These are phyloP conservation scores for Blepharisma undulans DNA, from an alignment of 169 alveolate genomes.

Conservation along the genomic window DNA sequence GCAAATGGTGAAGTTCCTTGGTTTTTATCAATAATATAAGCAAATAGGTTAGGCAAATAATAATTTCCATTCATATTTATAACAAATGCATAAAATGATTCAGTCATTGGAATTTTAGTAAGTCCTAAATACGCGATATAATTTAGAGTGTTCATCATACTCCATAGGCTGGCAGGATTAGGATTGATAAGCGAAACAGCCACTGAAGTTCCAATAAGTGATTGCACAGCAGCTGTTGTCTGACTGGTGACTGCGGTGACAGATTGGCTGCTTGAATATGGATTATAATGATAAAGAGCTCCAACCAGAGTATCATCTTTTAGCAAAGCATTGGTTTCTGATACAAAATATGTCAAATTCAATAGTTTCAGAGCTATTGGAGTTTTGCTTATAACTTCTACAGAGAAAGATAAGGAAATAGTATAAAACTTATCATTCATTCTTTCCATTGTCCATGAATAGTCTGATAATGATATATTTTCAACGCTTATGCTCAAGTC, in stretches of 20 bases:
- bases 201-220: not conserved
- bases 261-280: not conserved
- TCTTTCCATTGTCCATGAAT: not conserved
- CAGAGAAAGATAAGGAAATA: not conserved
- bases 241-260: not conserved
- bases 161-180: conserved; percentile 26
- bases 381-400: not conserved
- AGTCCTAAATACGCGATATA: not conserved
- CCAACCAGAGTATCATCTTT: not conserved
- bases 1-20: not conserved
- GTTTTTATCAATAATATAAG: not conserved
- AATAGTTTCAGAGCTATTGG: not conserved
- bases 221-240: not conserved
- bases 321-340: not conserved
- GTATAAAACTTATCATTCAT: no score
- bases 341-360: not conserved
- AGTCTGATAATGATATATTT: not conserved
- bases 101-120: not conserved
- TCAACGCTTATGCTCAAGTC: not conserved
- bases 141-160: conserved; percentile 7
- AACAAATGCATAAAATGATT: not conserved
- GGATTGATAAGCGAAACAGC: not conserved
- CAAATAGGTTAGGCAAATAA: not conserved
- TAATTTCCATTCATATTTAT: not conserved
- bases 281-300: not conserved